Evolutionary conservation across 2,329 filamentous ascomycete species (phyloP).

Genomic region (Aspergillus ustus): DNA sequence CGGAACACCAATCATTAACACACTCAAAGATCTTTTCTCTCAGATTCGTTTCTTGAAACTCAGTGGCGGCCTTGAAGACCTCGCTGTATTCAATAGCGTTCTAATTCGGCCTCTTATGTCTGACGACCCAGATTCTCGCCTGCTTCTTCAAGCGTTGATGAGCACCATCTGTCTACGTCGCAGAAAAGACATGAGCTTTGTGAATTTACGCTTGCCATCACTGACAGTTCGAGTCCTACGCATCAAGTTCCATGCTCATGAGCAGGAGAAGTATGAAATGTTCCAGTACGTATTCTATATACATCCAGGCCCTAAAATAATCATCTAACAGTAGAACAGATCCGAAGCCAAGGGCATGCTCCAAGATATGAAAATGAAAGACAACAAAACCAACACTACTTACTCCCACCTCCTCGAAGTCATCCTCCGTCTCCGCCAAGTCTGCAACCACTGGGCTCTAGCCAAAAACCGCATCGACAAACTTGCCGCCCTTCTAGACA

Average conservation of each 20-base stretch:
- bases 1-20: conserved; percentile 84
- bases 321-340: conserved; percentile 43
- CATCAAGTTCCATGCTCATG: conserved; percentile 73
- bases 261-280: conserved; percentile 76
- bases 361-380: conserved; percentile 59
- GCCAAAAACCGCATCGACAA: conserved; percentile 74
- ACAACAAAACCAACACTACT: conserved; percentile 53
- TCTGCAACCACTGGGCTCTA: conserved; percentile 88
- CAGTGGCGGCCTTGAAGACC: conserved; percentile 73
- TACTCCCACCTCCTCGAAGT: conserved; percentile 81
- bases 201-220: conserved; percentile 77
- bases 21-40: conserved; percentile 78
- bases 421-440: conserved; percentile 79
- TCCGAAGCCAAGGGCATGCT: conserved; percentile 76
- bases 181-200: conserved; percentile 85
- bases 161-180: conserved; percentile 78
- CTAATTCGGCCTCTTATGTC: conserved; percentile 70
- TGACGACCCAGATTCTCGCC: conserved; percentile 62
- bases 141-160: conserved; percentile 76
- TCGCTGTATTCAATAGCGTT: conserved; percentile 73
- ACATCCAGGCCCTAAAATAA: background rate
- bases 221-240: conserved; percentile 79
- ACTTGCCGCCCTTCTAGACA: conserved; percentile 71
- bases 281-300: conserved; percentile 59
- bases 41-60: conserved; percentile 77